Percentiles rank a stretch among this genome's conserved stretches.
Evolutionary conservation across 129 eudicot genomes (phyloP).

Genomic region (Centrapalus pauciflorus): DNA sequence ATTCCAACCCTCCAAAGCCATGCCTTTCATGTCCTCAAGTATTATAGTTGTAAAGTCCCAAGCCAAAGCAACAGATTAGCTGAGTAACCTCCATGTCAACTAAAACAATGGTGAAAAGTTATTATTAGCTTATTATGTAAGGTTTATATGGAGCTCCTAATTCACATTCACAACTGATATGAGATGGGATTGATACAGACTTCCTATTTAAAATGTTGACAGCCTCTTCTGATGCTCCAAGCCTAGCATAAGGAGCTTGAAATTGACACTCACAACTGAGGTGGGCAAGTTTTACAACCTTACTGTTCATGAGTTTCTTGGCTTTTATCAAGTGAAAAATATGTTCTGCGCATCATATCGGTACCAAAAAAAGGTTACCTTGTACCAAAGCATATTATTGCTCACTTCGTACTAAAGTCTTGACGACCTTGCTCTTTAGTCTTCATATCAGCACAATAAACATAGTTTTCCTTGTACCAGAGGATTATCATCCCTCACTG

Average conservation of each 20-base stretch:
- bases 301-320: neutral
- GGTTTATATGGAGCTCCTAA: too few relatives aligned
- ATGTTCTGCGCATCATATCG: neutral
- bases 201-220: too few relatives aligned
- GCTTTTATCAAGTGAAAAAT: slow-evolving; percentile 1
- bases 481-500: neutral
- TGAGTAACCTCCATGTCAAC: neutral
- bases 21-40: too few relatives aligned
- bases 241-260: neutral
- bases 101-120: neutral
- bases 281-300: neutral
- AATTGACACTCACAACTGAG: neutral
- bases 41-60: too few relatives aligned
- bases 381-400: neutral
- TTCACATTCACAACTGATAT: too few relatives aligned
- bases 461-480: neutral
- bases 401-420: neutral
- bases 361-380: neutral
- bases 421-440: neutral
- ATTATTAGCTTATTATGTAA: neutral
- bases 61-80: neutral
- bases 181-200: too few relatives aligned
- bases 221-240: too few relatives aligned
- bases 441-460: neutral
- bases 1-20: neutral